Base-by-base conservation (phyloP, 176 grass and related monocot species). In the Aegilops longissima region DNA sequence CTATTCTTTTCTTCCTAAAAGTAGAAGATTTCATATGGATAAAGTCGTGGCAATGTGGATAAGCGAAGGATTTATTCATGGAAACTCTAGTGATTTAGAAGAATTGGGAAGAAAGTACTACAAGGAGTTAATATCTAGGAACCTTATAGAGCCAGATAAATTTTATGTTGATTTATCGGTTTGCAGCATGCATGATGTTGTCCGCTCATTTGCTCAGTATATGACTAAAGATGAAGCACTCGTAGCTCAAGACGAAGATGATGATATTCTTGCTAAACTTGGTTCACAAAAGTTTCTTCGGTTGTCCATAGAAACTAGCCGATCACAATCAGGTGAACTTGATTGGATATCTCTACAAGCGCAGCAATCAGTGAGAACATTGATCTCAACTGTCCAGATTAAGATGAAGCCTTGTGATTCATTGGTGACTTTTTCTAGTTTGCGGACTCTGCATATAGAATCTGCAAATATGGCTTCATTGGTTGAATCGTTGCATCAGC, bases 181-280 rank as follows among this genome's bases (percentile, higher is more conserved):
- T 31, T 84, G 34, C 20, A 61, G 1, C 2, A 91, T 85, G 76
- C 89, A 91, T 5, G 89, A 86, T 52, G 80, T 91, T 56, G 66
- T 87, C 5, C 81, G 74, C 5, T 80, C 34, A 27, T 86, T 91
- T 70, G 80, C 81, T 39, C 61, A 69, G 1, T 58, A 68, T 70
- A 9, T 91, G 0, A 34, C 85, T 5, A 61, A 7, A 25, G 42
- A 66, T 20, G 67, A 86, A 79, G 45, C 84, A 70, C 5, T 68
- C 13, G 21, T 61, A 30, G 42, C 12, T 49, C 47, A 54, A 1
- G 16, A 3, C 0, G 30, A 12, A 16, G 4, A 49, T 0, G 1
- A 1, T 5, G 12, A 11, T 66, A 65, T 30, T 5, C 0, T 5
- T 25, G 0, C 4, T 6, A 12, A 52, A 40, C 8, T 8, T n/a